Evolutionary conservation across 2,329 filamentous ascomycete genomes (phyloP), one percentile per base, ranked within the genome.

Genomic region (Fusarium illudens): DNA sequence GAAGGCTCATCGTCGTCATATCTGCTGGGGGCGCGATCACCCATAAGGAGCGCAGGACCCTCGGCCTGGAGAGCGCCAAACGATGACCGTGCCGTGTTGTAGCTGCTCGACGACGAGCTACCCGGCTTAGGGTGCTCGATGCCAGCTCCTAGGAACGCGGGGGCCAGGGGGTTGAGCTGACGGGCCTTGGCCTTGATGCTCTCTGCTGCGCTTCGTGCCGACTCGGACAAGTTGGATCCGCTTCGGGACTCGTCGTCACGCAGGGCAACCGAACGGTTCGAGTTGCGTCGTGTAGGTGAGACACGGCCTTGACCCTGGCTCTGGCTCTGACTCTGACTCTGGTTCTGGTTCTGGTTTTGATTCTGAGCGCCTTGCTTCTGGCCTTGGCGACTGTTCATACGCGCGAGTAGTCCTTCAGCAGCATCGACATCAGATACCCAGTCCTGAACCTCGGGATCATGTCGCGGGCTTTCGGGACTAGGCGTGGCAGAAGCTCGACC

Each of bases 401-500:
- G 81, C 3, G 82, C 78, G 17, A 88, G 78, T 9, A 88, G 77
- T 2, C 83, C 81, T 62, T 87, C 85, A 1, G 84, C 82, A 3
- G 82, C 84, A 62, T 88, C 85, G 2, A 87, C 80, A 33, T 87
- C 85, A 0, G 82, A 82, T 46, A 87, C 85, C 86, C 86, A 89
- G 64, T 85, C 84, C 58, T 85, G 84, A 3, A 88, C 86, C 30
- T 88, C 86, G 0, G 83, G 83, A 67, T 88, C 84, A 36, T 75
- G 71, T 30, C 76, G 71, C 4, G 71, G 74, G 19, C 68, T 71
- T n/a, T 85, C 82, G 1, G 82, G 80, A 55, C 79, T 83, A 1
- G 81, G 80, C 3, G 79, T 81, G 33, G 73, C 71, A 1, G 78
- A 77, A 3, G 68, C 75, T 30, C 79, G 79, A 29, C 68, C 68